phyloP scores from a whole-genome alignment of 2,329 filamentous ascomycete genomes.

The Cladosporium velox region DNA sequence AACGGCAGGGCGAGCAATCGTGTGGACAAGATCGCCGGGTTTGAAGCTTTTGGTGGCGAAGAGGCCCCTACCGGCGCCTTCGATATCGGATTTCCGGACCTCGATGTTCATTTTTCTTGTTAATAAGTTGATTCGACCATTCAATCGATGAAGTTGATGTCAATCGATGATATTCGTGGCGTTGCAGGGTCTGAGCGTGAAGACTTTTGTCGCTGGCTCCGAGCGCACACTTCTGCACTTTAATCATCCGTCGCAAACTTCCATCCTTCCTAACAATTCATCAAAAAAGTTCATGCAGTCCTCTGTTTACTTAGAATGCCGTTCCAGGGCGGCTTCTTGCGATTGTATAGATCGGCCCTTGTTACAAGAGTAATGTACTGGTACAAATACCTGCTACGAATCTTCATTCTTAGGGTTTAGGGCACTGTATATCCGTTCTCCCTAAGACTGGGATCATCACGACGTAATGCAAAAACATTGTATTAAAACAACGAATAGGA shows the following conservation, averaged over 20 bases:
- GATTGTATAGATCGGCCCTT: no score
- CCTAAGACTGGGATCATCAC: no score
- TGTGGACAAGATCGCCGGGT: slow-evolving; percentile 52
- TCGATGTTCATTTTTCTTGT: slow-evolving; percentile 27
- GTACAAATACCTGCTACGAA: no score
- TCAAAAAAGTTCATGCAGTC: background rate
- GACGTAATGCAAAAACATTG: no score
- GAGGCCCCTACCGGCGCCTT: slow-evolving; percentile 52
- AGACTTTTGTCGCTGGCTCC: background rate
- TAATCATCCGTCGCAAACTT: background rate
- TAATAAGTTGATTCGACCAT: background rate
- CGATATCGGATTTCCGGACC: slow-evolving; percentile 29
- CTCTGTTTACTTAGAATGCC: background rate
- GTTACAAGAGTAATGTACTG: no score
- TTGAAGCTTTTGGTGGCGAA: slow-evolving; percentile 54
- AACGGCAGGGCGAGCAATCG: slow-evolving; percentile 54
- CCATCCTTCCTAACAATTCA: background rate
- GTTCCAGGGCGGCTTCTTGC: no score
- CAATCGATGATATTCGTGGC: background rate
- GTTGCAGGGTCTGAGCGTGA: background rate
- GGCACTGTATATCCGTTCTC: no score
- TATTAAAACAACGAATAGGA: no score
- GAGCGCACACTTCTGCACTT: background rate
- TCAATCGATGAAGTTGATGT: background rate
- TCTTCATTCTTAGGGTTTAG: no score